phyloP scores from a whole-genome alignment of 371 early-diverging fungal genomes.

The Thermomucor indicae-seudaticae region DNA sequence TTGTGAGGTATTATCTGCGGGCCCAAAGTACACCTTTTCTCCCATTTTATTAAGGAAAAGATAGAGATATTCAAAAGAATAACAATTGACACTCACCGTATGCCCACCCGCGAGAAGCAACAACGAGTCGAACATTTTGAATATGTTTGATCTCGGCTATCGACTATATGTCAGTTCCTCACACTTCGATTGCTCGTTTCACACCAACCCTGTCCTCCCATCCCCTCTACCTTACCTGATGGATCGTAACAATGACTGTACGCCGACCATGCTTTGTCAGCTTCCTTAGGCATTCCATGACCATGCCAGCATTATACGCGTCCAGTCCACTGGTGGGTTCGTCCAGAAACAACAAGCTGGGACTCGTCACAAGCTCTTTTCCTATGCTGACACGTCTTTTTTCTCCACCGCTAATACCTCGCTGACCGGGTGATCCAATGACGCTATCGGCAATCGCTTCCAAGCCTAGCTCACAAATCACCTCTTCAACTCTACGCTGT shows the following conservation, averaged over 20 bases:
- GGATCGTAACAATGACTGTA: slow-evolving; percentile 79
- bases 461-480: slow-evolving; percentile 70
- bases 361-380: slow-evolving; percentile 80
- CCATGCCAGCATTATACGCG: slow-evolving; percentile 77
- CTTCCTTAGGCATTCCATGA: slow-evolving; percentile 67
- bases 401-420: slow-evolving; percentile 93
- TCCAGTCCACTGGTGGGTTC: slow-evolving; percentile 93
- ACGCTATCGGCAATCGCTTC: slow-evolving; percentile 55
- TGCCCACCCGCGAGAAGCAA: slow-evolving; percentile 70
- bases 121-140: slow-evolving; percentile 75
- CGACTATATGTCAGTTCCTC: neutral
- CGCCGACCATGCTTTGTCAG: slow-evolving; percentile 60
- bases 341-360: slow-evolving; percentile 81
- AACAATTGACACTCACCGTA: slow-evolving; percentile 48
- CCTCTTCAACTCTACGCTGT: slow-evolving; percentile 56
- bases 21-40: slow-evolving; percentile 57
- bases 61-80: neutral
- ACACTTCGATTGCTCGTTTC: too few species aligned
- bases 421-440: slow-evolving; percentile 62
- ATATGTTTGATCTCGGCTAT: slow-evolving; percentile 79
- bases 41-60: neutral
- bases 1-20: slow-evolving; percentile 26
- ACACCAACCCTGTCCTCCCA: neutral
- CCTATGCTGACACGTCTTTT: slow-evolving; percentile 93
- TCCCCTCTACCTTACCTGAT: slow-evolving; percentile 46